Percentiles rank a stretch among this genome's conserved stretches.
These are phyloP conservation scores for Saccharomyces hybrid DNA, from an alignment of 1,139 yeast genomes.

Conservation along the genomic window DNA sequence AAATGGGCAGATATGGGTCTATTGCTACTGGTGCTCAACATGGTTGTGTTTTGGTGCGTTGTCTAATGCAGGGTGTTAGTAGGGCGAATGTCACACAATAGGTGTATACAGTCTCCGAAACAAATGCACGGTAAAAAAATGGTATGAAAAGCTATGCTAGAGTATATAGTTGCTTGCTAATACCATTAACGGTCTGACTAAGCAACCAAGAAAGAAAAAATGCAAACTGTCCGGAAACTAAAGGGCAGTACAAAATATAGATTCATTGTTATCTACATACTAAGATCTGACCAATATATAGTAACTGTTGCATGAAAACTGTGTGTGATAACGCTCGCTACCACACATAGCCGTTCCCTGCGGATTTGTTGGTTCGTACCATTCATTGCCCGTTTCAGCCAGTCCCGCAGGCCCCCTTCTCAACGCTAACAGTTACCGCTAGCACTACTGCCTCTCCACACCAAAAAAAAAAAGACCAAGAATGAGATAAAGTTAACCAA, in stretches of 20 bases:
- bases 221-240: neutral
- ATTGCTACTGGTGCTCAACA: neutral
- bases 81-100: neutral
- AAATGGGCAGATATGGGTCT: slow-evolving; percentile 6
- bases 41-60: neutral
- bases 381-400: neutral
- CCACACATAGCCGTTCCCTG: neutral
- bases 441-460: neutral
- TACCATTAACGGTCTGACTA: neutral
- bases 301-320: neutral
- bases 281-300: neutral
- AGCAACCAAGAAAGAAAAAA: neutral
- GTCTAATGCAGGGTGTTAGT: neutral
- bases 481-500: neutral
- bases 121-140: neutral
- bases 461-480: neutral
- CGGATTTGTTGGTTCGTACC: neutral
- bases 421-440: neutral
- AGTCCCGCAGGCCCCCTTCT: neutral
- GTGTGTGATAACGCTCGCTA: neutral
- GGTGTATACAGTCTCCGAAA: neutral
- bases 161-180: neutral
- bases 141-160: neutral
- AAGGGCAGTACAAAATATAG: neutral
- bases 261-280: neutral